A percentile compares a stretch with the other conserved stretches of the same genome.
Evolutionary conservation across 2,329 filamentous ascomycete genomes (phyloP).

Genomic region (Fusarium anthophilum): DNA sequence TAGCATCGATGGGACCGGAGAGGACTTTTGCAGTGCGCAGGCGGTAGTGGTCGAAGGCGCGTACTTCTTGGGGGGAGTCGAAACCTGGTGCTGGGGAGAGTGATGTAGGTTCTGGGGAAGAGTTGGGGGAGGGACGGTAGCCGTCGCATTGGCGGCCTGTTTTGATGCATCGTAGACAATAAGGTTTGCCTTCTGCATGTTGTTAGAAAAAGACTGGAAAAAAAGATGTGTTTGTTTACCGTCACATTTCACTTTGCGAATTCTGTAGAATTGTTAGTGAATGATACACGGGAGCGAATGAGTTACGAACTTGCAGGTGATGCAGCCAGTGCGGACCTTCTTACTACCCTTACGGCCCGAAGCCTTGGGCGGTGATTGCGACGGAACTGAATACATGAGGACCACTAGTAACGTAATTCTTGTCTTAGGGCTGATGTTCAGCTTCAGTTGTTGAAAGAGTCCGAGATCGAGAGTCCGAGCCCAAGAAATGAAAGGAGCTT

Average conservation of each 20-base stretch:
- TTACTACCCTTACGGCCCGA: slow-evolving; percentile 54
- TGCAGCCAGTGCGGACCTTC: slow-evolving; percentile 61
- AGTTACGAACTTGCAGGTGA: slow-evolving; percentile 63
- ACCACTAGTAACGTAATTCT: background rate
- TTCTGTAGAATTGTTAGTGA: background rate
- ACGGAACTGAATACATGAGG: slow-evolving; percentile 9
- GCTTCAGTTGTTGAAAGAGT: background rate
- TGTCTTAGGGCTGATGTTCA: background rate
- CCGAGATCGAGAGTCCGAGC: slow-evolving; percentile 29
- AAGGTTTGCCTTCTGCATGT: slow-evolving; percentile 57
- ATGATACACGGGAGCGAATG: too few relatives aligned
- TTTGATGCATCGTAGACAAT: slow-evolving; percentile 62
- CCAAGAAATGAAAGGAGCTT: slow-evolving; percentile 15
- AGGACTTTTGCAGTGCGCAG: slow-evolving; percentile 51
- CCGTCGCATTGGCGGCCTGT: slow-evolving; percentile 67
- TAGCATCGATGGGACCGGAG: slow-evolving; percentile 53
- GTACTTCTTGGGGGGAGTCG: slow-evolving; percentile 33
- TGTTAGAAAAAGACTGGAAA: accelerated
- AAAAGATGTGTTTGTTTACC: background rate
- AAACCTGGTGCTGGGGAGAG: slow-evolving; percentile 35
- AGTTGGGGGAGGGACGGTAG: slow-evolving; percentile 49
- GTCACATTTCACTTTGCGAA: slow-evolving; percentile 22
- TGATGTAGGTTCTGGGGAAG: slow-evolving; percentile 23
- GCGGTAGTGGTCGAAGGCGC: slow-evolving; percentile 49
- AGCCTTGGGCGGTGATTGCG: slow-evolving; percentile 16